Base-by-base conservation (phyloP, 805 yeast genomes). In the Naumovozyma dairenensis region DNA sequence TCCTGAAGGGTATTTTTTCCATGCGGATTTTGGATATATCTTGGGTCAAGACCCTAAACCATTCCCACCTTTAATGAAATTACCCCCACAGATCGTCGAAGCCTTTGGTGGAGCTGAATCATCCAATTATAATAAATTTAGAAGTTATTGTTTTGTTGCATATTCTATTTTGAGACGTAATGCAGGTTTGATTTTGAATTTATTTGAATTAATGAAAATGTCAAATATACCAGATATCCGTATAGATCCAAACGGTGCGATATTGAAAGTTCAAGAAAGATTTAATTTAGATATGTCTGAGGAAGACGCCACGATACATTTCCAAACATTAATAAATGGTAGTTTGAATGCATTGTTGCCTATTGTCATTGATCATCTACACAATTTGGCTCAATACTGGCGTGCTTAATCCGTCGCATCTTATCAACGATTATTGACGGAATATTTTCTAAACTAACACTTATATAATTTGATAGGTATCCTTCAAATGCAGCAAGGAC, bases 1-100 rank as follows among this genome's bases (percentile, higher is more conserved):
- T 33, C 85, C 77, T 42, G 80, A 89, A 69, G 79, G 93, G 2
- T 83, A 77, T 46, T 92, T 92, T 54, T 89, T 94, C 73, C 99
- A 92, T 59, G 96, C 95, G 1, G 99, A 92, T 59, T 92, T 84
- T 57, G 99, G 99, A 1, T 92, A 92, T 51, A 89, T 92, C 32
- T 63, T 92, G 35, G 99, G 99, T 0, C 78, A 87, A 34, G 99
- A 92, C 56, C 99, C 99, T 2, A 92, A 92, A 55, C 97, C 97
- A 10, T 92, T 92, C 60, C 97, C 99, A 10, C 99, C 99, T 1
- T 67, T 89, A 61, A 92, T 92, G 96, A 92, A 92, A 52, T 63
- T 92, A 25, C 98, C 98, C 0, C 92, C 92, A 27, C 98, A 92
- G 58, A 80, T 92, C 13, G 82, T 92, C 27, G 98, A 92, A 44